A percentile compares a stretch with the other conserved stretches of the same genome.
phyloP scores from a whole-genome alignment of 2,329 filamentous ascomycete species.

The Daldinia sp. region DNA sequence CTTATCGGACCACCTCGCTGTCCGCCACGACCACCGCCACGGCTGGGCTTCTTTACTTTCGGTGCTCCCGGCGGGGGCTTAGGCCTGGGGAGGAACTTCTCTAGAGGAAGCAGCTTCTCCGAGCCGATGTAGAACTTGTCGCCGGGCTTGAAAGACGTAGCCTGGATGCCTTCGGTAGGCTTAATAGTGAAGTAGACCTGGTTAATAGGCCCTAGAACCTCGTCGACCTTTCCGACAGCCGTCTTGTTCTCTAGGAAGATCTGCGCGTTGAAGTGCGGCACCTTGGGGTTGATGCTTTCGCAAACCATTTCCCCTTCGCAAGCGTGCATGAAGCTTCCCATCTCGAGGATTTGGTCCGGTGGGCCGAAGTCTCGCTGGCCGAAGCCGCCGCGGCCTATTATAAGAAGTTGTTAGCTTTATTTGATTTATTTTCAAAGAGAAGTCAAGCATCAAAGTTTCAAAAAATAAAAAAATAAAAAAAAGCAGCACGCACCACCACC shows the following conservation, averaged over 20 bases:
- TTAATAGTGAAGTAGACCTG: constrained; percentile 99
- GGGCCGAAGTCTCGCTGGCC: constrained; percentile 48
- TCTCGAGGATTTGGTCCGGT: constrained; percentile 63
- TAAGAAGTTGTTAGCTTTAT: constrained; percentile 2
- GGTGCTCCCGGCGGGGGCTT: constrained; percentile 74
- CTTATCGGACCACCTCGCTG: constrained; percentile 53
- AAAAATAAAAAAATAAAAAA: not conserved
- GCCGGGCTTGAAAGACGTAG: constrained; percentile 90
- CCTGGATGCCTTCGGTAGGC: constrained; percentile 94
- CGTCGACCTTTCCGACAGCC: constrained; percentile 94
- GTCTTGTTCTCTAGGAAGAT: constrained; percentile 99
- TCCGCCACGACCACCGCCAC: constrained; percentile 61
- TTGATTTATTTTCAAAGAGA: not conserved
- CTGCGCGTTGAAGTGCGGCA: constrained; percentile 98
- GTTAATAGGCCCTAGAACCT: constrained; percentile 96
- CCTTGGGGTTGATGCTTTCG: constrained; percentile 92
- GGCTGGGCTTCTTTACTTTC: constrained; percentile 72
- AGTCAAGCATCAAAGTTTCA: no score
- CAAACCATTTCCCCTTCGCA: constrained; percentile 98
- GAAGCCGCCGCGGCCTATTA: constrained; percentile 47
- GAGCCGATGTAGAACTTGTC: constrained; percentile 97
- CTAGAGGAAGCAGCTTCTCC: constrained; percentile 93
- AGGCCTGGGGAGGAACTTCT: constrained; percentile 96
- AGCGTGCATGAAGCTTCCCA: constrained; percentile 93
- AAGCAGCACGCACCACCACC: constrained; percentile 23